A percentile compares a stretch with the other conserved stretches of the same genome.
Evolutionary conservation across 805 yeast species (phyloP).

Genomic region (Deakozyma indianensis): DNA sequence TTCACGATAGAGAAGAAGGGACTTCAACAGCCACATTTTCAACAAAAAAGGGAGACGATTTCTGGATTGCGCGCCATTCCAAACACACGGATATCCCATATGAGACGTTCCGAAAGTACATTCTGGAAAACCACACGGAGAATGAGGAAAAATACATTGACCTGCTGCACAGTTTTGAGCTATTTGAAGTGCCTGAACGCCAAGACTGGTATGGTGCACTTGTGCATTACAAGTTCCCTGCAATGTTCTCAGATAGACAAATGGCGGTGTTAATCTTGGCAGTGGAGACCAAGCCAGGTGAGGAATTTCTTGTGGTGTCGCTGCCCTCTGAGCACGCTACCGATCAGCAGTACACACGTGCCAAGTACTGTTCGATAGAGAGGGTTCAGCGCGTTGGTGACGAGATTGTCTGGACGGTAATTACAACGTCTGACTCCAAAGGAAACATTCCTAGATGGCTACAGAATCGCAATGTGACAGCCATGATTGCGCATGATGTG

Average conservation of each 20-base stretch:
- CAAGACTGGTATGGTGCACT: slow-evolving; percentile 11
- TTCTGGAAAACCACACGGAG: slow-evolving; percentile 18
- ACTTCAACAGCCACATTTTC: slow-evolving; percentile 7
- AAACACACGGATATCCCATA: slow-evolving; percentile 17
- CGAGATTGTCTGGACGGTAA: slow-evolving; percentile 20
- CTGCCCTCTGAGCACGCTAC: slow-evolving; percentile 13
- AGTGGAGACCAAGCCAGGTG: slow-evolving; percentile 4
- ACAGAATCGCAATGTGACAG: slow-evolving; percentile 16
- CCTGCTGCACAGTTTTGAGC: slow-evolving; percentile 13
- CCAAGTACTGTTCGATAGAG: slow-evolving; percentile 19
- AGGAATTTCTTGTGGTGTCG: slow-evolving; percentile 19
- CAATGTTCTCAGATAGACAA: slow-evolving; percentile 16
- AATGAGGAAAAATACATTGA: slow-evolving; percentile 21
- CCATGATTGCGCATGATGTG: slow-evolving; percentile 17
- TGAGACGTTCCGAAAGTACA: slow-evolving; percentile 15
- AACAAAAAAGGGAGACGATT: slow-evolving; percentile 11
- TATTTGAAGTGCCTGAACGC: slow-evolving; percentile 7
- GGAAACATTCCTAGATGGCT: slow-evolving; percentile 21
- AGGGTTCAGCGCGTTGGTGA: slow-evolving; percentile 8
- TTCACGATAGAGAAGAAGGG: neutral
- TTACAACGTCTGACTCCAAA: slow-evolving; percentile 19
- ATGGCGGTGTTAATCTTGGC: slow-evolving; percentile 18
- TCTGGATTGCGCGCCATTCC: slow-evolving; percentile 20
- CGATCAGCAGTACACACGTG: slow-evolving; percentile 11
- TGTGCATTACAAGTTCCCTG: slow-evolving; percentile 18